Conservation (phyloP, 352 stramenopile genomes). For the Phytophthora cryptogea region DNA sequence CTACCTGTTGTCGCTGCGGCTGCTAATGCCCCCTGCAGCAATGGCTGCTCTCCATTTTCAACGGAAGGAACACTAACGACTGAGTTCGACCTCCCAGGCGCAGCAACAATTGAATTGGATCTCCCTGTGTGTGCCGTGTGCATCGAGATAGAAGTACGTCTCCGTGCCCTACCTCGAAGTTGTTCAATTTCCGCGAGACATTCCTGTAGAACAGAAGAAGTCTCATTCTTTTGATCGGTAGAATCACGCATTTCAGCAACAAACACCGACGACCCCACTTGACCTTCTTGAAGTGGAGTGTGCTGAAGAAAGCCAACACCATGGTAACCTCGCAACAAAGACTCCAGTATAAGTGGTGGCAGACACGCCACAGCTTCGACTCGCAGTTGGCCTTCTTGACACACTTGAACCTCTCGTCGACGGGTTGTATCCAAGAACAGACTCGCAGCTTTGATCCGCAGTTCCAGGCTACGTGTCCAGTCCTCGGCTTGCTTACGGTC, state of each 20-base stretch:
- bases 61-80: neutral
- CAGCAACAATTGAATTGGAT: conserved; percentile 20
- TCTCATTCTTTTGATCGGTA: neutral
- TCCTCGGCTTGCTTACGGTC: conserved; percentile 69
- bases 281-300: neutral
- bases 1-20: neutral
- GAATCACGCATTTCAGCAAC: neutral
- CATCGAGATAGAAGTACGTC: conserved; percentile 5
- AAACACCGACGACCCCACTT: neutral
- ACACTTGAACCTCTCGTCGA: conserved; percentile 56
- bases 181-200: conserved; percentile 36
- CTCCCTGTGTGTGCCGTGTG: conserved; percentile 3
- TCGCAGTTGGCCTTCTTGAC: conserved; percentile 63
- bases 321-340: conserved; percentile 64
- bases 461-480: conserved; percentile 46
- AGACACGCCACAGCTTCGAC: conserved; percentile 70
- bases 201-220: conserved; percentile 26
- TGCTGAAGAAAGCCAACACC: conserved; percentile 70
- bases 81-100: conserved; percentile 23
- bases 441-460: conserved; percentile 63
- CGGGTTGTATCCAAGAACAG: conserved; percentile 52
- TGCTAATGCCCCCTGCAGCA: conserved; percentile 6
- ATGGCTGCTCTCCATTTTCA: conserved; percentile 16
- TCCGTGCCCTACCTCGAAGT: conserved; percentile 3
- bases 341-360: conserved; percentile 66